A percentile compares a stretch with the other conserved stretches of the same genome.
These are phyloP conservation scores for Scutellaria barbata DNA, from an alignment of 257 asterid species.

Conservation along the genomic window DNA sequence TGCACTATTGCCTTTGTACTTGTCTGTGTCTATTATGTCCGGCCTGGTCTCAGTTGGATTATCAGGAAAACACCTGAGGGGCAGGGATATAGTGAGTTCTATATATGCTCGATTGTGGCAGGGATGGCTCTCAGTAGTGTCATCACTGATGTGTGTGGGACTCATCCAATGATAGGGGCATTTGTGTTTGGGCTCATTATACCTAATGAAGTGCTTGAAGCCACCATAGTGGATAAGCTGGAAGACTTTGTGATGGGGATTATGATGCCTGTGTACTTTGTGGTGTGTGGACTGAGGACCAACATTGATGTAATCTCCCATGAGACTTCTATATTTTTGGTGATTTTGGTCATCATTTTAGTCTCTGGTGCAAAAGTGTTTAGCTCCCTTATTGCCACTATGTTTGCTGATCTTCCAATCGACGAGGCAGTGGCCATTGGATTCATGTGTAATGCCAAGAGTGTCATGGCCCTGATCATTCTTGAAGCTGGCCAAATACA, in stretches of 20 bases:
- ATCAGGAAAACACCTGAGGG: constrained; percentile 69
- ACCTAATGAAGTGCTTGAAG: constrained; percentile 74
- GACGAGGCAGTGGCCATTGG: constrained; percentile 74
- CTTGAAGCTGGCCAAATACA: constrained; percentile 83
- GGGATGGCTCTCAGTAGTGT: constrained; percentile 62
- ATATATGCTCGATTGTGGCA: constrained; percentile 61
- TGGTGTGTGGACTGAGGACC: constrained; percentile 78
- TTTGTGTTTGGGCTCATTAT: constrained; percentile 76
- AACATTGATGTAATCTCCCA: constrained; percentile 42
- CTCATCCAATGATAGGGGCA: constrained; percentile 95
- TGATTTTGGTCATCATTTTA: constrained; percentile 37
- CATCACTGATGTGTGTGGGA: constrained; percentile 67
- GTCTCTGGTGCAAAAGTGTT: constrained; percentile 55
- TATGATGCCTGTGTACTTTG: constrained; percentile 76
- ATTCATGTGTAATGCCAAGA: constrained; percentile 65
- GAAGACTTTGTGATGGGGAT: constrained; percentile 81
- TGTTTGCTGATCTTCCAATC: constrained; percentile 41
- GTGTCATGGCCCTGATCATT: constrained; percentile 69
- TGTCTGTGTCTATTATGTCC: constrained; percentile 52
- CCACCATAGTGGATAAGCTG: constrained; percentile 66
- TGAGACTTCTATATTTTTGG: constrained; percentile 33
- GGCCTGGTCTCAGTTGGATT: constrained; percentile 74
- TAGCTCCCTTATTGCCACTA: constrained; percentile 46
- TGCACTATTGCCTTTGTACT: constrained; percentile 46
- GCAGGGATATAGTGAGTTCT: constrained; percentile 85